A percentile compares a stretch with the other conserved stretches of the same genome.
Evolutionary conservation across 2,329 filamentous ascomycete genomes (phyloP).

Genomic region (Colletotrichum navitas): DNA sequence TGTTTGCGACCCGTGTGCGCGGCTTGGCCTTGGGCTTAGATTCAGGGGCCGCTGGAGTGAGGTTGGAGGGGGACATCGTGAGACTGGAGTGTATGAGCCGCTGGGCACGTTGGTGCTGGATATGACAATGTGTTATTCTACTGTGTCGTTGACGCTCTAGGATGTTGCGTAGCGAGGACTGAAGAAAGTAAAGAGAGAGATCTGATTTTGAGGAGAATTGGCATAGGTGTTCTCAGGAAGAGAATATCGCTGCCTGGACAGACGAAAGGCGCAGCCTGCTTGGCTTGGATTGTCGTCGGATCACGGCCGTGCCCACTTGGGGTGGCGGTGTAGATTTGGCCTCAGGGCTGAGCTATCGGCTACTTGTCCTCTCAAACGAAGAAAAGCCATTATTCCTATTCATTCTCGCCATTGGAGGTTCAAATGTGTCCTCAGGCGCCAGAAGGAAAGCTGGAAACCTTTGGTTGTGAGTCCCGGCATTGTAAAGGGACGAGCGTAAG

Average conservation of each 20-base stretch:
- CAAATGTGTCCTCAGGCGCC: background rate
- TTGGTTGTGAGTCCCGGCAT: background rate
- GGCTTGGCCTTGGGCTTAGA: slow-evolving; percentile 15
- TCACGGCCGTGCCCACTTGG: background rate
- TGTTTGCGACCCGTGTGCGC: background rate
- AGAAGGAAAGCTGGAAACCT: too few relatives aligned
- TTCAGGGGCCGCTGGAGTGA: background rate
- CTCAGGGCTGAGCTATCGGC: background rate
- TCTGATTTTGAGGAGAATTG: background rate
- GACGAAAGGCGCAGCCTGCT: background rate
- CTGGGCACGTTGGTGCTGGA: background rate
- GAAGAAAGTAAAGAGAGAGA: background rate
- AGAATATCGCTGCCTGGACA: background rate
- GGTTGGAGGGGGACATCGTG: slow-evolving; percentile 1
- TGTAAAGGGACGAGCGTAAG: background rate
- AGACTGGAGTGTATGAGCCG: background rate
- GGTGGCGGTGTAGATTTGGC: slow-evolving; percentile 16
- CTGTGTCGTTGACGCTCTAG: background rate
- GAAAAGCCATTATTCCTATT: background rate
- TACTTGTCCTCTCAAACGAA: background rate
- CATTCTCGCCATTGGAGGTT: background rate
- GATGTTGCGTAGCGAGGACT: background rate
- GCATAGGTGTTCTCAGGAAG: background rate
- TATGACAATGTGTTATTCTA: background rate
- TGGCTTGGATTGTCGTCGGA: background rate